These are phyloP conservation scores for Heliamphora exappendiculata DNA, from an alignment of 148 eudicot genomes.

Conservation along the genomic window DNA sequence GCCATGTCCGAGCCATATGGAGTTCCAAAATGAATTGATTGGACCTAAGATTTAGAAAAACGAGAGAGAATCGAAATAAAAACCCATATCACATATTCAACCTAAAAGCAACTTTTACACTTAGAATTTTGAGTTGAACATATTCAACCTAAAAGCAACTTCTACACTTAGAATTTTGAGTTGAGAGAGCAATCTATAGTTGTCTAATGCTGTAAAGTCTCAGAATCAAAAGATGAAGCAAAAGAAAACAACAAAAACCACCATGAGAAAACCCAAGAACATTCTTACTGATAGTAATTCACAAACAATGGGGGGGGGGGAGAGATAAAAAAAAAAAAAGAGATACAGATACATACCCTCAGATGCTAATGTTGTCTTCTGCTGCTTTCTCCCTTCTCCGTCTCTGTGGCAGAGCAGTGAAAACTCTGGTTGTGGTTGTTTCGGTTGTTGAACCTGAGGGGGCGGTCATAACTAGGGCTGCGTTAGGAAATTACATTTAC, in stretches of 20 bases:
- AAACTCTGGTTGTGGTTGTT: background rate
- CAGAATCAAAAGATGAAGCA: too few relatives aligned
- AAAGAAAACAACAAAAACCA: background rate
- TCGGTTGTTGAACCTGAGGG: background rate
- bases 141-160: background rate
- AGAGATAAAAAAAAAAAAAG: too few relatives aligned
- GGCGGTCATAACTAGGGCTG: too few relatives aligned
- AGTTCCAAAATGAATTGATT: background rate
- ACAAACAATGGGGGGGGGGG: too few relatives aligned
- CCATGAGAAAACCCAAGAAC: too few relatives aligned
- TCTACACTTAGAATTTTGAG: background rate
- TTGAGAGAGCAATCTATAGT: background rate
- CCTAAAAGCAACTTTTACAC: background rate
- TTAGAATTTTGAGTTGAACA: background rate
- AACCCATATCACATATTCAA: background rate
- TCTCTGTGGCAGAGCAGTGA: background rate
- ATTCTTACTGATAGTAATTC: too few relatives aligned
- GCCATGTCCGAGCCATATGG: background rate
- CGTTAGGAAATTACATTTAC: too few relatives aligned
- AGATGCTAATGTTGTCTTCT: background rate
- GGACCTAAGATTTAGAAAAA: background rate
- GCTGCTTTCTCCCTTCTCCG: background rate
- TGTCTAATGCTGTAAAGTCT: too few relatives aligned
- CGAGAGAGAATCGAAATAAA: background rate
- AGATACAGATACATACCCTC: background rate